Percentiles rank a stretch among this genome's conserved stretches.
These are phyloP conservation scores for Leccinum subgranulosum DNA, from an alignment of 768 basidiomycete species.

Conservation along the genomic window DNA sequence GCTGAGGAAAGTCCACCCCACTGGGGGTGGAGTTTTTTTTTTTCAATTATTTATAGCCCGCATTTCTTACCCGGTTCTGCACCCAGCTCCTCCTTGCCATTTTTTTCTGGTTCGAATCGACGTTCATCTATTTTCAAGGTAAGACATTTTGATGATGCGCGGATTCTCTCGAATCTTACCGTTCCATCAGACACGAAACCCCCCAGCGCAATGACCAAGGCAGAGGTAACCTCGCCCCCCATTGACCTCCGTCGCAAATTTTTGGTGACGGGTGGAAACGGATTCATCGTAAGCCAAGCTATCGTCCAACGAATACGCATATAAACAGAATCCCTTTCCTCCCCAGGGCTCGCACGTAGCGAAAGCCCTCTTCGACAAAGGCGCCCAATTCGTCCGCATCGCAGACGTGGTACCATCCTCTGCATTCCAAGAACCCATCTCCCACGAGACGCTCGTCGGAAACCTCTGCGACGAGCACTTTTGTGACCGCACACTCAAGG, in stretches of 20 bases:
- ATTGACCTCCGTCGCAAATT: slow-evolving; percentile 13
- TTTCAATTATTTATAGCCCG: slow-evolving; percentile 2
- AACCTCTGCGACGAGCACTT: slow-evolving; percentile 44
- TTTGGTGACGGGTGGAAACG: slow-evolving; percentile 50
- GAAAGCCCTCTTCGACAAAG: slow-evolving; percentile 31
- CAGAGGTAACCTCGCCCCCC: background rate
- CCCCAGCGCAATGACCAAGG: background rate
- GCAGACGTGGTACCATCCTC: slow-evolving; percentile 36
- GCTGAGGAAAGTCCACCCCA: background rate
- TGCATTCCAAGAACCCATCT: slow-evolving; percentile 22
- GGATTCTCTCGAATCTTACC: background rate
- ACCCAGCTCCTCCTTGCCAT: background rate
- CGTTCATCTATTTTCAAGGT: background rate
- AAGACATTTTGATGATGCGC: background rate
- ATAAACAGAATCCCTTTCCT: background rate
- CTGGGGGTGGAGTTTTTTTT: background rate
- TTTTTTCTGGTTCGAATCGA: background rate
- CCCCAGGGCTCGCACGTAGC: slow-evolving; percentile 52
- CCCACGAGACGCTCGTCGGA: slow-evolving; percentile 39
- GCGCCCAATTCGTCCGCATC: slow-evolving; percentile 38
- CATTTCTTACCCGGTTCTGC: background rate
- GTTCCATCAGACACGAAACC: background rate
- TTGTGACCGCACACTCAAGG: slow-evolving; percentile 37
- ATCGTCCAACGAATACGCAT: background rate
- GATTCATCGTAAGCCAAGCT: slow-evolving; percentile 45